Evolutionary conservation across 257 asterid species (phyloP).

Genomic region (Nicotiana attenuata): DNA sequence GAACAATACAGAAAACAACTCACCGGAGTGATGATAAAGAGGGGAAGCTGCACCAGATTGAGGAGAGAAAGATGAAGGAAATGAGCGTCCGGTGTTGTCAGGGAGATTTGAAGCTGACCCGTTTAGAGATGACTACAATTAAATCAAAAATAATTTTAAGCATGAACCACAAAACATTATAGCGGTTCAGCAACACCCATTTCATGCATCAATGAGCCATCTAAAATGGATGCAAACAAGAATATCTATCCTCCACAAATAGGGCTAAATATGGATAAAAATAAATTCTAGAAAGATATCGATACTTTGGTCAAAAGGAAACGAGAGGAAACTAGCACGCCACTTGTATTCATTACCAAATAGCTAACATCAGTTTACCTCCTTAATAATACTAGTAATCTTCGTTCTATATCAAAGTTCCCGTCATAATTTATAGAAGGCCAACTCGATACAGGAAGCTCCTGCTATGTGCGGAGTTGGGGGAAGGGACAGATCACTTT

Average conservation of each 20-base stretch:
- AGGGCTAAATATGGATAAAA: background rate
- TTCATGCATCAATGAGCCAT: background rate
- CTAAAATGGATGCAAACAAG: conserved; percentile 5
- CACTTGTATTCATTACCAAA: background rate
- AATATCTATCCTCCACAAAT: background rate
- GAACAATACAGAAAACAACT: conserved; percentile 29
- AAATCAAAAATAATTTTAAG: conserved; percentile 5
- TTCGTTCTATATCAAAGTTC: background rate
- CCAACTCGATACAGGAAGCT: background rate
- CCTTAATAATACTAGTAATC: background rate
- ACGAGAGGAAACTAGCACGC: background rate
- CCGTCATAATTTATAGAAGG: background rate
- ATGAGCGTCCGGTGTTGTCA: conserved; percentile 79
- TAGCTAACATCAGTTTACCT: background rate
- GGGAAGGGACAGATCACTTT: background rate
- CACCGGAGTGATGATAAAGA: conserved; percentile 77
- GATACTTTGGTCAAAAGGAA: background rate
- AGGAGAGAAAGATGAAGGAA: conserved; percentile 76
- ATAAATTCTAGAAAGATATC: background rate
- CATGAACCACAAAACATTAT: background rate
- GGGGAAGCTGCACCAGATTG: conserved; percentile 95
- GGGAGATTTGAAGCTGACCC: conserved; percentile 88
- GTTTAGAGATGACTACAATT: conserved; percentile 72
- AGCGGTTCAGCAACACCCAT: conserved; percentile 5
- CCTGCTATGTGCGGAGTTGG: background rate